Percentiles rank a stretch among this genome's conserved stretches.
Evolutionary conservation across 176 grass and related monocot genomes (phyloP).

Genomic region (Musa schizocarpa): DNA sequence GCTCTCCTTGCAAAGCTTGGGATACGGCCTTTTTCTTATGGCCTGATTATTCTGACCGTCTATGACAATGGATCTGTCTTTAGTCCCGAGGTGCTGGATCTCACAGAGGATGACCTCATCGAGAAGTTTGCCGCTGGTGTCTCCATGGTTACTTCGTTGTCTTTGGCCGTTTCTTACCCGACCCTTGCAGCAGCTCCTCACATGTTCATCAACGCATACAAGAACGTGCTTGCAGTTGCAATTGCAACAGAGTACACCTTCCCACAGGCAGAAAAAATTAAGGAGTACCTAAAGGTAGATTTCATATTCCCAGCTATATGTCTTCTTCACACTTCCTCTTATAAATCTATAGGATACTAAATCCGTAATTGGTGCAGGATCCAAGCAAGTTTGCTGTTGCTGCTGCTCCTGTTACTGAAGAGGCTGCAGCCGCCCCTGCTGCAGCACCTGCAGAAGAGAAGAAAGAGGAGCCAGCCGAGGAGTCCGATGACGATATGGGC

Average conservation of each 20-base stretch:
- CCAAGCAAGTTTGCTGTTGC: conserved; percentile 16
- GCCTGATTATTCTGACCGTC: conserved; percentile 5
- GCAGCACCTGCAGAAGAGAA: conserved; percentile 4
- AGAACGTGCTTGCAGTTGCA: conserved; percentile 7
- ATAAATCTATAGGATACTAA: background rate
- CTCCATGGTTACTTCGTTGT: conserved; percentile 11
- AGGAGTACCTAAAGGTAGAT: conserved; percentile 10
- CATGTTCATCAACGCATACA: conserved; percentile 15
- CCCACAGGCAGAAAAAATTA: conserved; percentile 1
- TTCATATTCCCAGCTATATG: background rate
- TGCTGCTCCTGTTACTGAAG: background rate
- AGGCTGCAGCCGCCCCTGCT: background rate
- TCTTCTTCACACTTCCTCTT: background rate
- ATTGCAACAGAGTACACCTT: conserved; percentile 11
- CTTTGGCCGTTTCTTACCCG: conserved; percentile 8
- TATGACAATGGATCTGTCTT: conserved; percentile 11
- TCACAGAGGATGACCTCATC: conserved; percentile 10
- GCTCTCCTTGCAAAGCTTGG: conserved; percentile 14
- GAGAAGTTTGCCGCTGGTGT: conserved; percentile 11
- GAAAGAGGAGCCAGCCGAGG: conserved; percentile 13
- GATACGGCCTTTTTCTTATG: conserved; percentile 9
- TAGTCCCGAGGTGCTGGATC: conserved; percentile 2
- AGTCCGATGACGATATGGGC: conserved; percentile 12
- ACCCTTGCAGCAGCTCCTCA: conserved; percentile 11
- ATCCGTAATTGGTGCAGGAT: background rate